Evolutionary conservation across 768 basidiomycete genomes (phyloP).

Genomic region (Tricholoma saponaceum): DNA sequence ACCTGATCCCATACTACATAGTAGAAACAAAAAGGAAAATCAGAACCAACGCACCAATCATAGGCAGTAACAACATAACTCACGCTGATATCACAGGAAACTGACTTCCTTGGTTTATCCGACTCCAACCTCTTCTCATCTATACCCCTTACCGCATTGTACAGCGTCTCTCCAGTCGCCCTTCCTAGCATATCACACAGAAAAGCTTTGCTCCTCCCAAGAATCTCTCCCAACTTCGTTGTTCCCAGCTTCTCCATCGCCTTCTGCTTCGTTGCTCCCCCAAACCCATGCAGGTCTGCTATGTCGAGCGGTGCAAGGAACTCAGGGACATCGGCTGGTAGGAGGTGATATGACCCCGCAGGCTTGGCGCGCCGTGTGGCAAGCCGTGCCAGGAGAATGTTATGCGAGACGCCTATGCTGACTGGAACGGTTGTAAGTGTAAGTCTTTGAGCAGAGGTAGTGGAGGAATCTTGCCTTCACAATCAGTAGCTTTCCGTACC

Average conservation of each 20-base stretch:
- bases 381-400: conserved; percentile 88
- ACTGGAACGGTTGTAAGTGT: conserved; percentile 39
- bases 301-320: conserved; percentile 71
- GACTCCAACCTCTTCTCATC: conserved; percentile 79
- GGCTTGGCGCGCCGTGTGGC: conserved; percentile 93
- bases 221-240: conserved; percentile 65
- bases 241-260: conserved; percentile 75
- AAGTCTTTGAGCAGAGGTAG: neutral
- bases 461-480: conserved; percentile 57
- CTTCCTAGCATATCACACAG: conserved; percentile 77
- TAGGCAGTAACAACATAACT: conserved; percentile 24
- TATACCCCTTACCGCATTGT: conserved; percentile 78
- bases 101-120: conserved; percentile 84
- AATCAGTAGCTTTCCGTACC: conserved; percentile 74
- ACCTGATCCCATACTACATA: conserved; percentile 89
- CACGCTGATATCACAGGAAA: conserved; percentile 94
- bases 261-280: conserved; percentile 69
- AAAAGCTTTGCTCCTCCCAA: conserved; percentile 54
- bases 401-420: conserved; percentile 88
- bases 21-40: neutral
- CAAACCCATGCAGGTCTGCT: conserved; percentile 85
- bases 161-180: conserved; percentile 79
- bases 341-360: conserved; percentile 77
- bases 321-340: conserved; percentile 42
- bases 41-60: neutral